Base-by-base conservation (phyloP, 1,139 yeast species). In the Wickerhamomyces sp. region DNA sequence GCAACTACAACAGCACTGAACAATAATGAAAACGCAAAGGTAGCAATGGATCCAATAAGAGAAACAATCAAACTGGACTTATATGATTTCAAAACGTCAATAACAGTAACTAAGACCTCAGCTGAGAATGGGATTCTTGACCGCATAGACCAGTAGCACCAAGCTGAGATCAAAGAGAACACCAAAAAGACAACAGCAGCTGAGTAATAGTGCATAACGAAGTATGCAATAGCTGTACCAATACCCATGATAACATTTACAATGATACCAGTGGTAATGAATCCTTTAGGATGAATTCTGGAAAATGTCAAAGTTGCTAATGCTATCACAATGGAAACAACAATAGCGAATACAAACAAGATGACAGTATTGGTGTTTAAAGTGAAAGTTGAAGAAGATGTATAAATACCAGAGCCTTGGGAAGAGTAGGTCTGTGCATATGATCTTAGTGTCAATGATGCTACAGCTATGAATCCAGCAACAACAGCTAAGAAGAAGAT, bases 131-230 rank as follows among this genome's bases (percentile, higher is more conserved):
- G 79, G 44, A 86, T 85, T 50, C 94, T 69, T 6, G 65, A 59
- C 44, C 96, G 70, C 65, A 87, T 74, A 9, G 76, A 63, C 87
- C 89, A 86, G 61, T 82, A 86, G 54, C 84, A 74, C 66, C 74
- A 77, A 2, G 89, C 88, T 10, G 84, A 70, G 41, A 87, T 59
- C 7, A 74, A 58, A 0, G 88, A 72, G 54, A 82, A 76, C 2
- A 82, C 71, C 47, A 86, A 63, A 48, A 83, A 83, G 31, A 85
- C 89, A 47, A 86, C 68, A 5, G 88, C 95, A 0, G 95, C 90
- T 9, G 89, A 80, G 66, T 80, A 87, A 59, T 86, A 82, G 28
- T 69, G 65, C 45, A 67, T 63, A 3, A 71, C 76, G 54, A 86
- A 70, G 58, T 84, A 87, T 61, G 76, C 82, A 46, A 87, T 77